Conservation (phyloP, 2,329 filamentous ascomycete genomes). For the Sclerotinia borealis region DNA sequence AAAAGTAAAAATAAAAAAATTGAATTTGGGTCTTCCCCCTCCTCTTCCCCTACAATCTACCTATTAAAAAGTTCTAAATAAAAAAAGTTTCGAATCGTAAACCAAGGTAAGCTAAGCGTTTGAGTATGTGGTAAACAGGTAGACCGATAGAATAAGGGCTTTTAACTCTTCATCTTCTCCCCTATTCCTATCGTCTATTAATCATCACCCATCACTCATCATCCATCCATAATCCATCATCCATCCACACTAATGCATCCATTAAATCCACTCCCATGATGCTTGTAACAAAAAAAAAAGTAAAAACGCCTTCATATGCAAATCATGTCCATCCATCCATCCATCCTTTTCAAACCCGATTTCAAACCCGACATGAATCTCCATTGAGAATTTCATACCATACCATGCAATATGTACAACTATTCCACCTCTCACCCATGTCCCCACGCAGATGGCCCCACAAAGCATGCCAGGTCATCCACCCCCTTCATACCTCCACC, state of each 20-base stretch:
- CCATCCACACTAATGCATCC: not conserved
- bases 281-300: not conserved
- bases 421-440: not conserved
- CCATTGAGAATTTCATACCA: not conserved
- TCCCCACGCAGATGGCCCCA: not conserved
- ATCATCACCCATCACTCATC: too few relatives aligned
- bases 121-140: too few relatives aligned
- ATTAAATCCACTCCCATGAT: not conserved
- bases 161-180: too few relatives aligned
- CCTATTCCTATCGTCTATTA: too few relatives aligned
- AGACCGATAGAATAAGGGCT: too few relatives aligned
- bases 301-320: not conserved
- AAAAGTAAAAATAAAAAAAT: too few relatives aligned
- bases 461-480: not conserved
- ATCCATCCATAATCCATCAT: not conserved
- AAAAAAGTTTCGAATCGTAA: too few relatives aligned
- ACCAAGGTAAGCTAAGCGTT: too few relatives aligned
- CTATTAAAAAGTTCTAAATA: too few relatives aligned
- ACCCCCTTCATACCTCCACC: conserved; percentile 1
- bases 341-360: not conserved
- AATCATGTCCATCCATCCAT: not conserved
- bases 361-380: not conserved
- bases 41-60: too few relatives aligned
- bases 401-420: not conserved
- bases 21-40: too few relatives aligned